Base-by-base conservation (phyloP, 2,329 filamentous ascomycete species). In the Dactylellina cionopaga region DNA sequence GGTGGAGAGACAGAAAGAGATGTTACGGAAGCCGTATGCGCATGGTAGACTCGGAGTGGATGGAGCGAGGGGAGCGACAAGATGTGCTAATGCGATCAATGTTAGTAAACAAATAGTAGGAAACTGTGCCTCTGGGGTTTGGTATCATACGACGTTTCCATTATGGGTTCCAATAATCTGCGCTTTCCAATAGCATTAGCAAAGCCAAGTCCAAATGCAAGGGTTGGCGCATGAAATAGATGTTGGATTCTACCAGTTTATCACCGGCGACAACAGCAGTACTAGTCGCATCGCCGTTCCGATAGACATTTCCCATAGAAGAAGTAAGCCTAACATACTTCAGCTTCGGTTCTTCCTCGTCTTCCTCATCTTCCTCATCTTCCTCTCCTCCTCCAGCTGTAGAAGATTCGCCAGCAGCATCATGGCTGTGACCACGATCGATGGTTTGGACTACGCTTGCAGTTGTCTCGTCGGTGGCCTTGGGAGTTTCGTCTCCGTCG, bases 131-230 rank as follows among this genome's bases (percentile, higher is more conserved):
- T 11, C 31, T 37, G 6, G 17, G 29, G 15, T 52, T 29, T 37
- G 65, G 25, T 52, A 49, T 82, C 90, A 84, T 85, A 96, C 92
- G 78, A 98, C 94, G 78, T 95, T 96, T 77, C 95, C 95, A 82
- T 96, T 96, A 80, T 99, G 94, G 29, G 95, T 97, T 75, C 94
- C 95, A 76, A 96, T 84, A 74, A 97, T 90, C 91, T 94, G 81
- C 51, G 75, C 69, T 65, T 75, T 78, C 71, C 70, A 75, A 76
- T 81, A 76, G 83, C 81, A 64, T 76, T 75, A 80, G 52, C 47
- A 59, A 37, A 37, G 9, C 39, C 44, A 55, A 44, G 19, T 35
- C 37, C 33, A 52, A 4, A 17, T 9, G 19, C 11, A n/a, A 47
- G n/a, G n/a, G n/a, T n/a, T n/a, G n/a, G n/a, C n/a, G n/a, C n/a